Conservation (phyloP, 495 filamentous ascomycete species). For the Trichoderma parareesei region DNA sequence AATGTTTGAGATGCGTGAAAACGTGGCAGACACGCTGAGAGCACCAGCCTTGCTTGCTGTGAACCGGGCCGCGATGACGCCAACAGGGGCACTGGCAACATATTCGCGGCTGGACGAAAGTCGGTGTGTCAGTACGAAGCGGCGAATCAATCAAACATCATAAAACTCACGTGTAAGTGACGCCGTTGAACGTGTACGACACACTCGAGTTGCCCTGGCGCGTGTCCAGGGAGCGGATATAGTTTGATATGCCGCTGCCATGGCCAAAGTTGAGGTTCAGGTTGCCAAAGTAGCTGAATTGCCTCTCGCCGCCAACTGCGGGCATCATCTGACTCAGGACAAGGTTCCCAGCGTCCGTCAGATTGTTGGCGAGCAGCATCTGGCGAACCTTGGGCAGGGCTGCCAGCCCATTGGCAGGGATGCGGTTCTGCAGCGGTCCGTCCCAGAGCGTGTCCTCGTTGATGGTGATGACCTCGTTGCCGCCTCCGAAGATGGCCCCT, state of each 20-base stretch:
- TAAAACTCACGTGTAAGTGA: slow-evolving; percentile 28
- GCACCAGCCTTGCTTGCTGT: slow-evolving; percentile 18
- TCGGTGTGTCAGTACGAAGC: neutral
- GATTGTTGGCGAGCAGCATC: slow-evolving; percentile 33
- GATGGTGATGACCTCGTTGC: slow-evolving; percentile 38
- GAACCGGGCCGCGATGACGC: slow-evolving; percentile 35
- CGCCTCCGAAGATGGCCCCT: slow-evolving; percentile 40
- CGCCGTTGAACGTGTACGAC: slow-evolving; percentile 28
- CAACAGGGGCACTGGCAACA: slow-evolving; percentile 34
- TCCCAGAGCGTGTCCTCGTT: slow-evolving; percentile 51
- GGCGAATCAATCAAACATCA: neutral
- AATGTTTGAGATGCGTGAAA: neutral
- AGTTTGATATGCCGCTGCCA: slow-evolving; percentile 23
- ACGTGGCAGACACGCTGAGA: neutral
- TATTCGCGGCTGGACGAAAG: slow-evolving; percentile 20
- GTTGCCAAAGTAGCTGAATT: slow-evolving; percentile 24
- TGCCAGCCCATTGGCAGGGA: slow-evolving; percentile 28
- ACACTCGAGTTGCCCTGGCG: slow-evolving; percentile 28
- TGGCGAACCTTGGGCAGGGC: slow-evolving; percentile 31
- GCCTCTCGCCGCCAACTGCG: neutral
- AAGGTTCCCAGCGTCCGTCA: slow-evolving; percentile 34
- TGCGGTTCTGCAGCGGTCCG: slow-evolving; percentile 39
- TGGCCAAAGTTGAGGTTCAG: slow-evolving; percentile 39
- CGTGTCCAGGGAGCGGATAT: slow-evolving; percentile 39
- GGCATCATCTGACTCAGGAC: slow-evolving; percentile 22